Evolutionary conservation across 2,329 filamentous ascomycete genomes (phyloP).

Genomic region (Penicillium sp.): DNA sequence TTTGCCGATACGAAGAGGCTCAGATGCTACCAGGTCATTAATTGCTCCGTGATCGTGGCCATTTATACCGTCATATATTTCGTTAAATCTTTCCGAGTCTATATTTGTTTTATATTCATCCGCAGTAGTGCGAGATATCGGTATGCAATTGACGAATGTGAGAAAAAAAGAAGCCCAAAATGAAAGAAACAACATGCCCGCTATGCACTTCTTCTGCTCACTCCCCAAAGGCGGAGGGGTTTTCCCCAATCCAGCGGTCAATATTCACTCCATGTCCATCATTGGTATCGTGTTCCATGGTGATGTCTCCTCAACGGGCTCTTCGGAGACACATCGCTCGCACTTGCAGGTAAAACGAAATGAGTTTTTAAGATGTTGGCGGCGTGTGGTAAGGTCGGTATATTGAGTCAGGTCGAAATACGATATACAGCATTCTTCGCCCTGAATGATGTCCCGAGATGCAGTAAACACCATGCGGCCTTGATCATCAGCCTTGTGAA

Average conservation of each 20-base stretch:
- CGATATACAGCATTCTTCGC: conserved; percentile 36
- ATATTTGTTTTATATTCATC: no score
- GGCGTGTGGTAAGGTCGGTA: conserved; percentile 19
- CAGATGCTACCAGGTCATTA: no score
- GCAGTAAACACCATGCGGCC: conserved; percentile 34
- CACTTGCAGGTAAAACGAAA: conserved; percentile 34
- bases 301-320: conserved; percentile 7
- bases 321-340: conserved; percentile 26
- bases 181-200: background rate
- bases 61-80: no score
- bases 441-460: conserved; percentile 26
- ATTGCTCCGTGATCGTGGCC: no score
- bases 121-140: no score
- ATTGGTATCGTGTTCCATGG: conserved; percentile 22
- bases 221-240: background rate
- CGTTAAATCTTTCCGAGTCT: no score
- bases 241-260: background rate
- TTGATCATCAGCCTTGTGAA: conserved; percentile 31
- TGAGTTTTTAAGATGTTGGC: conserved; percentile 25
- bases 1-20: no score
- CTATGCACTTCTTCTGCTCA: background rate
- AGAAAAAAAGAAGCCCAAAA: background rate
- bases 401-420: conserved; percentile 32
- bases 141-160: background rate
- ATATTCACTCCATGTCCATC: conserved; percentile 9